phyloP scores from a whole-genome alignment of 148 eudicot genomes.

The Chenopodium formosanum region DNA sequence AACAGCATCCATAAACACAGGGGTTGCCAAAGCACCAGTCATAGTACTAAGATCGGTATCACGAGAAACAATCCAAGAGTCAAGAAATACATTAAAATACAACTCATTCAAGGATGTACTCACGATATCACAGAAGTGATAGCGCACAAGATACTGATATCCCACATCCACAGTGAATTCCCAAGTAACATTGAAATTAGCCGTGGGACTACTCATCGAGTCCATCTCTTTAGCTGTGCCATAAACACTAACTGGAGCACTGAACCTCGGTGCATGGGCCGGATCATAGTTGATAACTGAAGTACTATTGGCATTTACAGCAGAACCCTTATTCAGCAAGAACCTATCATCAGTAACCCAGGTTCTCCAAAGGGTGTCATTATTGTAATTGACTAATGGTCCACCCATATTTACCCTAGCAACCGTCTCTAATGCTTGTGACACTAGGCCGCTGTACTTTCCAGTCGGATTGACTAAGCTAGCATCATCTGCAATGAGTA shows the following conservation, averaged over 20 bases:
- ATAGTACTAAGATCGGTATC: slow-evolving; percentile 48
- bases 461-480: slow-evolving; percentile 30
- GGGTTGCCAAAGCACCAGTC: slow-evolving; percentile 45
- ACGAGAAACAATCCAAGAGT: slow-evolving; percentile 44
- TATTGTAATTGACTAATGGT: slow-evolving; percentile 40
- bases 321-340: slow-evolving; percentile 40
- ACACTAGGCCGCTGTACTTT: slow-evolving; percentile 40
- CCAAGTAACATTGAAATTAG: slow-evolving; percentile 88
- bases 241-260: slow-evolving; percentile 73
- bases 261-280: slow-evolving; percentile 52
- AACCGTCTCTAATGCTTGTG: slow-evolving; percentile 70
- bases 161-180: slow-evolving; percentile 59
- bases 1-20: slow-evolving; percentile 62
- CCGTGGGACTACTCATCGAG: slow-evolving; percentile 45
- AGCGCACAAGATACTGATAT: slow-evolving; percentile 76
- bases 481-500: slow-evolving; percentile 62
- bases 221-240: slow-evolving; percentile 73
- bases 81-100: slow-evolving; percentile 62
- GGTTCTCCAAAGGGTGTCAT: slow-evolving; percentile 71
- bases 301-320: slow-evolving; percentile 28
- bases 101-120: slow-evolving; percentile 46
- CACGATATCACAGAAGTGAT: slow-evolving; percentile 87
- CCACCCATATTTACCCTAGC: slow-evolving; percentile 91
- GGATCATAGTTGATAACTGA: slow-evolving; percentile 50
- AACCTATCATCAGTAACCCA: slow-evolving; percentile 69